These are phyloP conservation scores for Cyphellophora attinorum DNA, from an alignment of 2,329 filamentous ascomycete genomes.

Conservation along the genomic window DNA sequence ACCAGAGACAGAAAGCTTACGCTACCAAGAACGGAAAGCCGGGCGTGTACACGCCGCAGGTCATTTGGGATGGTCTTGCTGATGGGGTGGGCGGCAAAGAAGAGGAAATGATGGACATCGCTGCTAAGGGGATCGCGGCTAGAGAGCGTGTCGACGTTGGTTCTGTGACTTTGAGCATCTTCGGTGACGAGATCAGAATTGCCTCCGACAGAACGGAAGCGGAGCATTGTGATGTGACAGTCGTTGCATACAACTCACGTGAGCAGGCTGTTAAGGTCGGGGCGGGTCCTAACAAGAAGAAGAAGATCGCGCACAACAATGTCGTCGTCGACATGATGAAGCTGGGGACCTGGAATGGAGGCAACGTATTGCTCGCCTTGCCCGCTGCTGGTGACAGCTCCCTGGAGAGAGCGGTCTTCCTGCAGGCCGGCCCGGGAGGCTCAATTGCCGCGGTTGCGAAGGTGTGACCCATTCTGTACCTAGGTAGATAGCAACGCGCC, in stretches of 20 bases:
- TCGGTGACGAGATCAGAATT: slow-evolving; percentile 5
- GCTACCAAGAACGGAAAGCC: slow-evolving; percentile 9
- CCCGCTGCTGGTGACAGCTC: background rate
- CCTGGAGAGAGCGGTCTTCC: background rate
- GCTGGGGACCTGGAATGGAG: slow-evolving; percentile 10
- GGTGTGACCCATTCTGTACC: too few species aligned
- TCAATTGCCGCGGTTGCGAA: too few species aligned
- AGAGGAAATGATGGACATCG: slow-evolving; percentile 9
- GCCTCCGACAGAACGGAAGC: slow-evolving; percentile 8
- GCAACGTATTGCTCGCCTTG: slow-evolving; percentile 5
- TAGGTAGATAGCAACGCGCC: background rate
- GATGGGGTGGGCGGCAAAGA: slow-evolving; percentile 12
- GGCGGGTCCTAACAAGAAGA: slow-evolving; percentile 10
- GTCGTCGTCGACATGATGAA: slow-evolving; percentile 20
- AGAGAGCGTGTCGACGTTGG: slow-evolving; percentile 10
- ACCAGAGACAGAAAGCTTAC: slow-evolving; percentile 10
- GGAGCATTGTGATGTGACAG: slow-evolving; percentile 11
- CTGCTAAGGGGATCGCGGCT: slow-evolving; percentile 9
- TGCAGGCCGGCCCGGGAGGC: background rate
- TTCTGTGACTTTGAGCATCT: too few species aligned
- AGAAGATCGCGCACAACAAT: background rate
- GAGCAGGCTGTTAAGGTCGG: slow-evolving; percentile 11
- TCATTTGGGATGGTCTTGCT: slow-evolving; percentile 10
- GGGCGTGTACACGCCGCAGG: slow-evolving; percentile 13
- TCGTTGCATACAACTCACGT: slow-evolving; percentile 6